A percentile compares a stretch with the other conserved stretches of the same genome.
These are phyloP conservation scores for Metschnikowia vanudenii DNA, from an alignment of 805 yeast species.

Conservation along the genomic window DNA sequence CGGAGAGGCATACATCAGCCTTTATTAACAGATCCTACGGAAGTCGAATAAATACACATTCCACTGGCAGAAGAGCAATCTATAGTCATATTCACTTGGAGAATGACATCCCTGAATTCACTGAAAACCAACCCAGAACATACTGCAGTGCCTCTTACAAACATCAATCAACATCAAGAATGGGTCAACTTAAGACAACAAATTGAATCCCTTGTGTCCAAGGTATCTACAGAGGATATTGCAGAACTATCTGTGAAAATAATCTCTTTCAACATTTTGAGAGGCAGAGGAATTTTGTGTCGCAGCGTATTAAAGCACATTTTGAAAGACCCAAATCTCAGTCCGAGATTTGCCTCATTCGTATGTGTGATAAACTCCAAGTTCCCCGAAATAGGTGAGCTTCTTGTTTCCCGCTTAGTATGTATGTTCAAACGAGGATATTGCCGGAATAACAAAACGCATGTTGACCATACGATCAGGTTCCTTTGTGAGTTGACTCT, in stretches of 20 bases:
- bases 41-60: no score
- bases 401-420: conserved; percentile 52
- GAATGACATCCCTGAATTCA: neutral
- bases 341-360: conserved; percentile 56
- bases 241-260: conserved; percentile 43
- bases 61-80: no score
- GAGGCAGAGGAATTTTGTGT: conserved; percentile 64
- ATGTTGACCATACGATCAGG: conserved; percentile 42
- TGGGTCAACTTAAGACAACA: conserved; percentile 56
- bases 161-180: conserved; percentile 43
- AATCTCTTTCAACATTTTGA: conserved; percentile 53
- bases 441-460: conserved; percentile 24
- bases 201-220: conserved; percentile 50
- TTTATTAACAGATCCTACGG: no score
- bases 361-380: conserved; percentile 61
- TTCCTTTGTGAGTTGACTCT: conserved; percentile 65
- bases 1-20: no score
- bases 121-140: neutral
- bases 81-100: neutral
- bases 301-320: conserved; percentile 57
- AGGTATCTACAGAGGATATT: conserved; percentile 29
- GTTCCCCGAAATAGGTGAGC: conserved; percentile 65
- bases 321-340: conserved; percentile 33
- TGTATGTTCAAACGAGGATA: conserved; percentile 57
- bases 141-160: neutral